Evolutionary conservation across 257 asterid genomes (phyloP), one percentile per base, ranked within the genome.

Genomic region (Solanum bukasovii): DNA sequence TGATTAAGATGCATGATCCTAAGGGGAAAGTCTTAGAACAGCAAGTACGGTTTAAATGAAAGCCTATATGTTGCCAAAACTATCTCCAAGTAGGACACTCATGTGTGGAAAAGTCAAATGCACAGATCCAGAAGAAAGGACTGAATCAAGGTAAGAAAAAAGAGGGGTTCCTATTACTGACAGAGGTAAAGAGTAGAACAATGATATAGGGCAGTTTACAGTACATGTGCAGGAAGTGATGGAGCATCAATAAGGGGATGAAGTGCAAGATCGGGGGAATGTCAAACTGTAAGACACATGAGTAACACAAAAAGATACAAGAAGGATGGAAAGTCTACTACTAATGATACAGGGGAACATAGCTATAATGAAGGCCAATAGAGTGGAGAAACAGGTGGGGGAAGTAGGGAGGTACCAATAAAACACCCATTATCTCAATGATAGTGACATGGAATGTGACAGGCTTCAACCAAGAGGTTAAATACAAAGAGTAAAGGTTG

Each of bases 211-310:
- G 3, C 9, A 5, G 3, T 2, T 0, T 5, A 52, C 3, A 44
- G 0, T 6, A 14, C 9, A 16, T 0, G 3, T 5, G 3, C 3
- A 52, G 0, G 23, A 52, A 1, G 63, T 16, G 5, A 14, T 2
- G 7, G 20, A 14, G 7, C 9, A 52, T 0, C 9, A 5, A 52
- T 0, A 49, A 49, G 7, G 59, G 20, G 7, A 49, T 5, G 7
- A 49, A 52, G 3, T 14, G 20, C 21, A 52, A 16, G 63, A 52
- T 0, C 3, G 14, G 9, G 23, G 3, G 9, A 16, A 52, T 52
- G 63, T 23, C 23, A 52, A 52, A 52, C 63, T 16, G 23, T 16
- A 5, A 16, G 23, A 18, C 23, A 52, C 7, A 14, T 0, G 3
- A 16, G 3, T 16, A 5, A 1, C 23, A 14, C 3, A 52, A 52